phyloP scores from a whole-genome alignment of 345 rosid genomes.

The Viola odorata region DNA sequence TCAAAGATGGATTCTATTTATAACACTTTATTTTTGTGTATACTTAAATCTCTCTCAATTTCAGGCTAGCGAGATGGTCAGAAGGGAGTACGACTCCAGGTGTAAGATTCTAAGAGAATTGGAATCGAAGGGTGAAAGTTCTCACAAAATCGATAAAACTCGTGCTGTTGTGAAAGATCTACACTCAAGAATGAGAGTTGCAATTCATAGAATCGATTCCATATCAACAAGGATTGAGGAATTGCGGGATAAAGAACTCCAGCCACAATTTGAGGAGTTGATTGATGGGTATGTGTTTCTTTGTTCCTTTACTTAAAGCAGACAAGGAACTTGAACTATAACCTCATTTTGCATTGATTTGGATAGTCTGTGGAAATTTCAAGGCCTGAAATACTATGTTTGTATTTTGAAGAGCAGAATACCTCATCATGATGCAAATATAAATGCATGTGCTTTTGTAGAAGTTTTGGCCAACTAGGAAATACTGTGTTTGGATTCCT shows the following conservation, averaged over 20 bases:
- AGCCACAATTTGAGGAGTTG: slow-evolving; percentile 94
- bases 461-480: neutral
- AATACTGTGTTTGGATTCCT: neutral
- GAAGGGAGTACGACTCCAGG: slow-evolving; percentile 64
- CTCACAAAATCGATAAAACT: slow-evolving; percentile 59
- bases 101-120: slow-evolving; percentile 58
- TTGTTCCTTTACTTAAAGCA: slow-evolving; percentile 2
- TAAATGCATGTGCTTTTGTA: neutral
- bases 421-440: neutral
- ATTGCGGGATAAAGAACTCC: slow-evolving; percentile 86
- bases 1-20: neutral
- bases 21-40: neutral
- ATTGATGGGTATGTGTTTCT: slow-evolving; percentile 62
- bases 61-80: slow-evolving; percentile 74
- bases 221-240: slow-evolving; percentile 88
- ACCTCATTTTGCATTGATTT: neutral
- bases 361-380: too few relatives aligned
- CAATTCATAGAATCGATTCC: slow-evolving; percentile 82
- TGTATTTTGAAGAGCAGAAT: neutral
- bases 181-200: slow-evolving; percentile 90
- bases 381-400: neutral
- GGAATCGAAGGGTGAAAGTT: slow-evolving; percentile 59
- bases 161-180: slow-evolving; percentile 88
- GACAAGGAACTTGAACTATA: neutral
- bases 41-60: slow-evolving; percentile 5